These are phyloP conservation scores for Prunus kanzakura DNA, from an alignment of 306 rosid species.

Conservation along the genomic window DNA sequence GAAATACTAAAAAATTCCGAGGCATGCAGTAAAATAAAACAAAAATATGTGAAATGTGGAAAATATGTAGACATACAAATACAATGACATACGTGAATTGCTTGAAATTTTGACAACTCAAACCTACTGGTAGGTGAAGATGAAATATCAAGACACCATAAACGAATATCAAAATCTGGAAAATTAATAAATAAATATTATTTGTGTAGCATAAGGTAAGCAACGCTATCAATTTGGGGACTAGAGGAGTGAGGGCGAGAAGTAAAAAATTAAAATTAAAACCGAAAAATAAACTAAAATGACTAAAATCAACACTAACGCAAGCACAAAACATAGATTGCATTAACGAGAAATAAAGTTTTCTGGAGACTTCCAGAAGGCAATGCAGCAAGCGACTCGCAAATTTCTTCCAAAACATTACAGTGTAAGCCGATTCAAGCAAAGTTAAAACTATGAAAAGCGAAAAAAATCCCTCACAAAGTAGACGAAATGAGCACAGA, in stretches of 20 bases:
- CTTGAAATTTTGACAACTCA: background rate
- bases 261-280: background rate
- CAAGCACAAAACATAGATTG: background rate
- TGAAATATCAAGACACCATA: background rate
- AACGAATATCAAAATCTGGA: background rate
- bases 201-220: background rate
- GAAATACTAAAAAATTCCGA: background rate
- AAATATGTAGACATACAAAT: background rate
- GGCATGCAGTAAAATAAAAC: background rate
- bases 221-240: background rate
- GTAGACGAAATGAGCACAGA: background rate
- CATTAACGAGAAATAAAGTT: background rate
- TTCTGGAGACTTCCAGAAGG: background rate
- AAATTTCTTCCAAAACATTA: background rate
- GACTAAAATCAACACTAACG: background rate
- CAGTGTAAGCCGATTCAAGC: background rate
- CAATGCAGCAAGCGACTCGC: constrained; percentile 14
- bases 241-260: background rate
- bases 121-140: background rate
- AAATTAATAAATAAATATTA: background rate
- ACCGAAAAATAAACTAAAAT: background rate
- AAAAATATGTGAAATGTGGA: background rate
- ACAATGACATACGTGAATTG: background rate
- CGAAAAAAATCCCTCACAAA: background rate
- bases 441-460: background rate